Evolutionary conservation across 2,329 filamentous ascomycete genomes (phyloP).

Genomic region (Zymoseptoria passerinii): DNA sequence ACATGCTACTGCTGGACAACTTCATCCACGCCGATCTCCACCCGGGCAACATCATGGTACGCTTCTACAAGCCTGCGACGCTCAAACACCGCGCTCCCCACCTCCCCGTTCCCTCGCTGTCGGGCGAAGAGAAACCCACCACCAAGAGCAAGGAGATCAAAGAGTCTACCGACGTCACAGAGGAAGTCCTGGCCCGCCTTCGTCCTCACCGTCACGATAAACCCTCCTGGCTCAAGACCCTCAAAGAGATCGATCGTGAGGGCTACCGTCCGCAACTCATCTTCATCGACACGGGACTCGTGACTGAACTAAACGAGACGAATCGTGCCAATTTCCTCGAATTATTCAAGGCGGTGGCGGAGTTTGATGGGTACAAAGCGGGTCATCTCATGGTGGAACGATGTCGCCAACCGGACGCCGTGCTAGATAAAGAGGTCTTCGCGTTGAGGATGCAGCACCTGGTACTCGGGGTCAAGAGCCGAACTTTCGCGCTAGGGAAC

Average conservation of each 20-base stretch:
- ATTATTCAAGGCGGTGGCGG: conserved; percentile 88
- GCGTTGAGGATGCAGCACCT: conserved; percentile 95
- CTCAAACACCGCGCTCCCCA: conserved; percentile 47
- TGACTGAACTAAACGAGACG: conserved; percentile 80
- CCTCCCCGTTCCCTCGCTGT: background rate
- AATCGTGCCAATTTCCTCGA: conserved; percentile 91
- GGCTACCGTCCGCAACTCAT: conserved; percentile 90
- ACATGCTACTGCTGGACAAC: conserved; percentile 95
- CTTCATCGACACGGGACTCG: conserved; percentile 93
- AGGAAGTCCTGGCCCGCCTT: conserved; percentile 73
- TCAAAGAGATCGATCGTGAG: conserved; percentile 70
- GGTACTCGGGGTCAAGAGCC: conserved; percentile 79
- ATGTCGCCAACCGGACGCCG: conserved; percentile 83
- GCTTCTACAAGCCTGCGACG: conserved; percentile 80
- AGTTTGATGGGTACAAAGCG: conserved; percentile 94
- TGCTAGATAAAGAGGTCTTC: conserved; percentile 83
- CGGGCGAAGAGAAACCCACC: conserved; percentile 6
- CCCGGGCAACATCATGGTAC: conserved; percentile 98
- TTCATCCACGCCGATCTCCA: conserved; percentile 96
- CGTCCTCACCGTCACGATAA: conserved; percentile 63
- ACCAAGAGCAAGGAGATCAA: conserved; percentile 29
- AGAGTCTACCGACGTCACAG: conserved; percentile 67
- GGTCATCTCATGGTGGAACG: conserved; percentile 94
- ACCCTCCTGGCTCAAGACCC: conserved; percentile 59
- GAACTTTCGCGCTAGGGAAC: conserved; percentile 83